These are phyloP conservation scores for Taiozyma sp. DNA, from an alignment of 1,139 yeast genomes.

Conservation along the genomic window DNA sequence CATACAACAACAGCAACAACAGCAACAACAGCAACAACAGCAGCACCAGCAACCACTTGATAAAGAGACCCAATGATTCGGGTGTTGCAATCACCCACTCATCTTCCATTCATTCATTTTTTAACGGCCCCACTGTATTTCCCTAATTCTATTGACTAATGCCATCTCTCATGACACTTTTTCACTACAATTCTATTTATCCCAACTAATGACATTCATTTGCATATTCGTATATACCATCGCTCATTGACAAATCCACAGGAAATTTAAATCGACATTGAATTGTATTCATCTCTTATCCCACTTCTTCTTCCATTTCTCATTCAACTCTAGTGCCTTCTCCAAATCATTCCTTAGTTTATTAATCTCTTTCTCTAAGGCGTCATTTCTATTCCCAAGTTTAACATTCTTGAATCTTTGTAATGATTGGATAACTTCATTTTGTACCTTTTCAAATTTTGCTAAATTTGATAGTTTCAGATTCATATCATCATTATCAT, in stretches of 20 bases:
- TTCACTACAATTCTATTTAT: not conserved
- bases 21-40: too few relatives aligned
- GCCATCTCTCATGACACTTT: not conserved
- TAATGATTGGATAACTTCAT: slow-evolving; percentile 8
- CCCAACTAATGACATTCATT: not conserved
- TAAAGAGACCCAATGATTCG: not conserved
- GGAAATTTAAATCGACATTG: not conserved
- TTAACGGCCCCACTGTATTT: not conserved
- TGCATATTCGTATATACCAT: not conserved
- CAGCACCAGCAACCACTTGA: too few relatives aligned
- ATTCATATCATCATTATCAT: slow-evolving; percentile 1
- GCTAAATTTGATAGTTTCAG: slow-evolving; percentile 17
- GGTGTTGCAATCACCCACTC: not conserved
- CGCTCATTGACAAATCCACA: not conserved
- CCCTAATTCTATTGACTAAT: not conserved
- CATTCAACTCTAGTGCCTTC: slow-evolving; percentile 42
- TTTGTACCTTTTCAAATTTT: slow-evolving; percentile 16
- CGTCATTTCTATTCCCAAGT: not conserved
- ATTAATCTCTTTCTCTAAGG: slow-evolving; percentile 35
- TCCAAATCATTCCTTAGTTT: slow-evolving; percentile 38
- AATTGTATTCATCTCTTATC: not conserved
- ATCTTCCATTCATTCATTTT: not conserved
- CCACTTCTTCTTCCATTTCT: slow-evolving; percentile 38
- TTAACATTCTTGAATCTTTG: slow-evolving; percentile 6
- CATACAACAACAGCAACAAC: too few relatives aligned